phyloP scores from a whole-genome alignment of 23 red algal species.

The Agarophyton chilense region DNA sequence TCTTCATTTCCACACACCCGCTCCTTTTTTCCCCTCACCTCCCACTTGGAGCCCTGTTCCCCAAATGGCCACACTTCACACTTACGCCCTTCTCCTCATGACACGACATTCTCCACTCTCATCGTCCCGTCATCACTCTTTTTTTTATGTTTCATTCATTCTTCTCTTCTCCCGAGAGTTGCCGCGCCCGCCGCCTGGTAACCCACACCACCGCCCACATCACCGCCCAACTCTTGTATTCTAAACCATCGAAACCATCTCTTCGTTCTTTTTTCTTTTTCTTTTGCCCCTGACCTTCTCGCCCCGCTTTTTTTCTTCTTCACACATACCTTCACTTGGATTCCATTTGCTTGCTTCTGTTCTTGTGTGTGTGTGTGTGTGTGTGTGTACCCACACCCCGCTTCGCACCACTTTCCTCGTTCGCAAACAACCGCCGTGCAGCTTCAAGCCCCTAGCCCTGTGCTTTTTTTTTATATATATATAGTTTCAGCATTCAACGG shows the following conservation, averaged over 20 bases:
- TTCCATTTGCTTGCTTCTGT: no score
- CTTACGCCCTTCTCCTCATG: not conserved
- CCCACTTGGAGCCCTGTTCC: no score
- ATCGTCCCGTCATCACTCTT: not conserved
- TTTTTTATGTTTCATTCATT: not conserved
- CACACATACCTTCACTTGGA: not conserved
- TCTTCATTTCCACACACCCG: no score
- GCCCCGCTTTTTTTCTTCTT: no score
- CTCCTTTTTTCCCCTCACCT: no score
- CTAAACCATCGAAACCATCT: not conserved
- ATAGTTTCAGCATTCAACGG: no score
- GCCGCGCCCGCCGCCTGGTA: not conserved
- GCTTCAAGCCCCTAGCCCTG: not conserved
- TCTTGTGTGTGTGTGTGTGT: not conserved
- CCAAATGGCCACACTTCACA: not conserved
- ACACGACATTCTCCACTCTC: conserved; percentile 10
- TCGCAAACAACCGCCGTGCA: not conserved
- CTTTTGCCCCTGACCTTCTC: no score
- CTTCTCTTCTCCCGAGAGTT: not conserved
- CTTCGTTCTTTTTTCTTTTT: no score
- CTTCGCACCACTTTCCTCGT: not conserved
- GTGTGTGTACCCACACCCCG: not conserved
- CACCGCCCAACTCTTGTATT: not conserved
- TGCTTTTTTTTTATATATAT: no score
- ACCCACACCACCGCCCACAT: not conserved